Conservation (phyloP, 1,284 basidiomycete genomes). For the Microbotryum silenes-acaulis region DNA sequence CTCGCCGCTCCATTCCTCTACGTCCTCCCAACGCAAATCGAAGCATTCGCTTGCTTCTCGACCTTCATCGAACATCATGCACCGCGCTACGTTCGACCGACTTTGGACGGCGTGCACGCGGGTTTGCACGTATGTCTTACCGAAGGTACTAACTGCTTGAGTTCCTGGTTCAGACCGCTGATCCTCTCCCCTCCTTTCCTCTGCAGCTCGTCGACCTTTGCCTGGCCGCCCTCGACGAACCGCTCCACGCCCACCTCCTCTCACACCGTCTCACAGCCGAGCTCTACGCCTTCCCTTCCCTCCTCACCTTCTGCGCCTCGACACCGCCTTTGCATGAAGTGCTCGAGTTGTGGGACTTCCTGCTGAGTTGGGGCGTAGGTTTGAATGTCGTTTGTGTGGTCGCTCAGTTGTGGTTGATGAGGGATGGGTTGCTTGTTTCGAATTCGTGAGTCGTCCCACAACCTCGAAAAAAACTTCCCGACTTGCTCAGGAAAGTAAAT, state of each 20-base stretch:
- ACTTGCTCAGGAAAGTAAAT: too few species aligned
- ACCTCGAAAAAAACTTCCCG: neutral
- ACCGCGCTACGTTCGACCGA: constrained; percentile 91
- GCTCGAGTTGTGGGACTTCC: constrained; percentile 90
- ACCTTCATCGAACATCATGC: constrained; percentile 89
- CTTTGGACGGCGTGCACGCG: constrained; percentile 84
- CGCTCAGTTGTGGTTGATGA: constrained; percentile 81
- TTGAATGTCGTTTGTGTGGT: constrained; percentile 93
- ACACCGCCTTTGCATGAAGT: constrained; percentile 93
- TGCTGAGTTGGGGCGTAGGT: constrained; percentile 91
- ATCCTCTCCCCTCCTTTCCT: neutral
- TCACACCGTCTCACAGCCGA: constrained; percentile 95
- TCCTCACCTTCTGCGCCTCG: constrained; percentile 90
- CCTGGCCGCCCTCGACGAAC: constrained; percentile 78
- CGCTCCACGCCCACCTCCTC: constrained; percentile 70
- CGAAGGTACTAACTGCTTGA: neutral
- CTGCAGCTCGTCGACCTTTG: constrained; percentile 79
- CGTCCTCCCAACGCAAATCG: constrained; percentile 87
- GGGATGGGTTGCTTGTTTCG: constrained; percentile 76
- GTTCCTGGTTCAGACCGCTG: neutral
- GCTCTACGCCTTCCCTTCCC: constrained; percentile 92
- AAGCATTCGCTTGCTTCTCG: constrained; percentile 92
- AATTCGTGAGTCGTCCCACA: constrained; percentile 54
- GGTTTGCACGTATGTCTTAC: constrained; percentile 66
- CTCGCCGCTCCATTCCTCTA: constrained; percentile 94